Conservation (phyloP, 2,329 filamentous ascomycete genomes). For the Trichoderma simmonsii region DNA sequence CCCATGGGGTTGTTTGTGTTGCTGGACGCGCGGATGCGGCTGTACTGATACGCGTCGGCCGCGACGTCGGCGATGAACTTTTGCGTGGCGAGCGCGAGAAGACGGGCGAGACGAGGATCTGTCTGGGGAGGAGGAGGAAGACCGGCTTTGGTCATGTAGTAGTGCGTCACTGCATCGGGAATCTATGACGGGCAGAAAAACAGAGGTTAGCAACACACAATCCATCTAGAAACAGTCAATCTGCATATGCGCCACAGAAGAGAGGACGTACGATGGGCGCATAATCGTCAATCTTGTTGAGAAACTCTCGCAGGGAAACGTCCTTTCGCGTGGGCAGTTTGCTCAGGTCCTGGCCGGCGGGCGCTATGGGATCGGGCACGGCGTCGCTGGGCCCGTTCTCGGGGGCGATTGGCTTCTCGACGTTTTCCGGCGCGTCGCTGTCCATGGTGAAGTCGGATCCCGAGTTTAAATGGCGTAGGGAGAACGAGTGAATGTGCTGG, state of each 20-base stretch:
- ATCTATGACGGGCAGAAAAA: conserved; percentile 56
- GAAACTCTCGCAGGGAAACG: conserved; percentile 84
- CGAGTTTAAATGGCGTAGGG: neutral
- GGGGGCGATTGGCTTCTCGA: conserved; percentile 29
- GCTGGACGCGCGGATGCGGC: conserved; percentile 83
- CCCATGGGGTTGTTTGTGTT: conserved; percentile 91
- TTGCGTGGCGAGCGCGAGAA: conserved; percentile 95
- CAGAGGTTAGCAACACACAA: neutral
- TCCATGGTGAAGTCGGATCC: conserved; percentile 29
- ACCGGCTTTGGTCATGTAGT: conserved; percentile 95
- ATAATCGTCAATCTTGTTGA: conserved; percentile 97
- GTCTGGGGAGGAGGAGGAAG: conserved; percentile 90
- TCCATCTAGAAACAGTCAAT: neutral
- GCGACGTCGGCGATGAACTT: conserved; percentile 98
- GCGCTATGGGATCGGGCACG: conserved; percentile 42
- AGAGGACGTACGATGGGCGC: conserved; percentile 77
- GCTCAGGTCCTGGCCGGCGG: conserved; percentile 50
- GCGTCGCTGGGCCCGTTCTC: conserved; percentile 30
- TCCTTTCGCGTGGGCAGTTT: conserved; percentile 82
- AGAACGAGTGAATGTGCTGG: neutral
- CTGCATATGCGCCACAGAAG: neutral
- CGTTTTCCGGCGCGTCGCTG: conserved; percentile 35
- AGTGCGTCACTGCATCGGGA: conserved; percentile 93
- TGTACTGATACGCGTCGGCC: conserved; percentile 96
- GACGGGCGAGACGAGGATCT: conserved; percentile 82